Evolutionary conservation across 176 grass and related monocot genomes (phyloP), one percentile per base, ranked within the genome.

Genomic region (Pontederia crassipes): DNA sequence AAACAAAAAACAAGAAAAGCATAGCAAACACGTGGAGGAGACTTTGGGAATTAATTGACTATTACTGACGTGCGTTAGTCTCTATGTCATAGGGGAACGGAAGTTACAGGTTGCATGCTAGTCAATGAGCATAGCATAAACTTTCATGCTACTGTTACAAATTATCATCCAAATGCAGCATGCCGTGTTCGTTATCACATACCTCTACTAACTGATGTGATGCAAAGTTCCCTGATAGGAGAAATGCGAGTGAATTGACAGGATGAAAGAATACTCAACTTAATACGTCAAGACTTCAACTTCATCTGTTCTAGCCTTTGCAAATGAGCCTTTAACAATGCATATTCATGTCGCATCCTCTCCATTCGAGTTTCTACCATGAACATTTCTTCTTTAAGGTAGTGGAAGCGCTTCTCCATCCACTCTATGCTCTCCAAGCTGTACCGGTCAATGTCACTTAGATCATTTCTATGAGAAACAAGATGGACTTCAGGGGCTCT

Each of bases 331-430:
- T 76, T 92, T 61, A 98, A 84, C 85, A 85, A 89, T 18, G 61
- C 64, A 77, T 85, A 83, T 59, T 98, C 94, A 1, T 67, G 52
- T 20, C 54, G 74, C 82, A 98, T 79, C 54, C 48, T 86, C 74
- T 98, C 88, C 88, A 98, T 66, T 13, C 85, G 94, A 5, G 57
- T 32, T 69, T 85, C 88, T 11, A 79, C 67, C 45, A 79, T 57
- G 51, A 69, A 70, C 84, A 93, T 86, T 77, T 98, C 88, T 79
- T 93, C 88, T 35, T 81, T 81, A 9, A 98, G 77, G 46, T 76
- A 69, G 51, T 62, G 79, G n/a, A 98, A 48, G 20, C 82, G 78
- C 71, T 82, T 93, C 55, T 77, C 77, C 57, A 77, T 54, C 85
- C 80, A 89, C 69, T 75, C 71, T 51, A 90, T 64, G 29, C 72